phyloP scores from a whole-genome alignment of 768 basidiomycete genomes.

The Holtermannia corniformis region DNA sequence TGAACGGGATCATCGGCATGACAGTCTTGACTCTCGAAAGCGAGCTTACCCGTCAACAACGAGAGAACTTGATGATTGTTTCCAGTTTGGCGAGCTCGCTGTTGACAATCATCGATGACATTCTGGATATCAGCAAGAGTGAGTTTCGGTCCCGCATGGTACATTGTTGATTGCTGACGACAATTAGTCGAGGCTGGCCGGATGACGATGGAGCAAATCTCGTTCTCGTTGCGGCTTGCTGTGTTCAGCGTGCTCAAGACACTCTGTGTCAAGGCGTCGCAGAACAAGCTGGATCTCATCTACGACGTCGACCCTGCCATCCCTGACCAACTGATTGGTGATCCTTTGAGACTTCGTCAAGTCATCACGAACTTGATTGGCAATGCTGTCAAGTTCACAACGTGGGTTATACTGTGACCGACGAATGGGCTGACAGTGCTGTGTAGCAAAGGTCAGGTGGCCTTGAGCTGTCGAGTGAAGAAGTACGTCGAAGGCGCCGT shows the following conservation, averaged over 20 bases:
- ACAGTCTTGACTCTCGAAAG: conserved; percentile 94
- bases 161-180: conserved; percentile 9
- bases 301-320: conserved; percentile 94
- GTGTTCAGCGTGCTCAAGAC: conserved; percentile 98
- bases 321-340: conserved; percentile 93
- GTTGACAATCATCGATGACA: conserved; percentile 95
- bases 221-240: conserved; percentile 91
- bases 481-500: conserved; percentile 64
- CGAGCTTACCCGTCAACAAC: conserved; percentile 84
- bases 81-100: conserved; percentile 88
- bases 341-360: conserved; percentile 85
- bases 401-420: no score
- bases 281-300: conserved; percentile 90
- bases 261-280: conserved; percentile 90
- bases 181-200: conserved; percentile 97
- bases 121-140: conserved; percentile 99
- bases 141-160: conserved; percentile 40
- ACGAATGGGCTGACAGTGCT: conserved; percentile 89
- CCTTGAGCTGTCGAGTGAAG: conserved; percentile 61
- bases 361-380: conserved; percentile 40
- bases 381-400: conserved; percentile 9
- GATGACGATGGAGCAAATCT: conserved; percentile 99
- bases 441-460: conserved; percentile 88
- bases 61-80: conserved; percentile 90
- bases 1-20: conserved; percentile 99